phyloP scores from a whole-genome alignment of 441 rosid species.

The Croton laevigatus region DNA sequence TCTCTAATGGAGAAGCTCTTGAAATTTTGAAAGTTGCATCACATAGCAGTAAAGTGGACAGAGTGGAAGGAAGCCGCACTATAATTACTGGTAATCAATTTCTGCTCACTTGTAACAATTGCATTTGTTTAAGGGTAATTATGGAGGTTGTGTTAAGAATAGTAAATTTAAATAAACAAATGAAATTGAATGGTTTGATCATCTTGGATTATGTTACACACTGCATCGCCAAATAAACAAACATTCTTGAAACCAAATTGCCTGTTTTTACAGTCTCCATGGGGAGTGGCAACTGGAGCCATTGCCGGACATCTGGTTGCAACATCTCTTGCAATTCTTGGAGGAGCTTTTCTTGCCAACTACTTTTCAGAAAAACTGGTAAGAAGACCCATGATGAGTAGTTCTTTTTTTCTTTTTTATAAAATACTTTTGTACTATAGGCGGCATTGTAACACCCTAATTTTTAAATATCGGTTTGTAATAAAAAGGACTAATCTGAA shows the following conservation, averaged over 20 bases:
- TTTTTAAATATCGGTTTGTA: too few relatives aligned
- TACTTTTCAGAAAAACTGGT: conserved; percentile 94
- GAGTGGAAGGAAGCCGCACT: conserved; percentile 28
- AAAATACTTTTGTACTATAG: neutral
- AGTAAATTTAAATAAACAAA: too few relatives aligned
- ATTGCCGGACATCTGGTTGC: conserved; percentile 92
- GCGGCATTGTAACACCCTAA: too few relatives aligned
- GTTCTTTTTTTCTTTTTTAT: neutral
- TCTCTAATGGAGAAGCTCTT: conserved; percentile 61
- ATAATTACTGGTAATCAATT: conserved; percentile 42
- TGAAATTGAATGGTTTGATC: too few relatives aligned
- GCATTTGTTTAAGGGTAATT: neutral
- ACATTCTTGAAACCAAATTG: neutral
- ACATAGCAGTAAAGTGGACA: conserved; percentile 18
- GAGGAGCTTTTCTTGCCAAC: conserved; percentile 92
- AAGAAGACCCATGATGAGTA: conserved; percentile 9
- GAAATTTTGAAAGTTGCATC: conserved; percentile 54
- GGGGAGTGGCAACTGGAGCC: conserved; percentile 96
- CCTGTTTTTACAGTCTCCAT: conserved; percentile 63
- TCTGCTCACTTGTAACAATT: conserved; percentile 9
- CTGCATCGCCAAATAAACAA: neutral
- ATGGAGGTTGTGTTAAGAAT: too few relatives aligned
- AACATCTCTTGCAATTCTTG: conserved; percentile 74
- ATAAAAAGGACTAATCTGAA: too few relatives aligned
- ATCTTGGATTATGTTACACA: too few relatives aligned